Evolutionary conservation across 805 yeast genomes (phyloP), one percentile per base, ranked within the genome.

Genomic region (Candida loeiensis): DNA sequence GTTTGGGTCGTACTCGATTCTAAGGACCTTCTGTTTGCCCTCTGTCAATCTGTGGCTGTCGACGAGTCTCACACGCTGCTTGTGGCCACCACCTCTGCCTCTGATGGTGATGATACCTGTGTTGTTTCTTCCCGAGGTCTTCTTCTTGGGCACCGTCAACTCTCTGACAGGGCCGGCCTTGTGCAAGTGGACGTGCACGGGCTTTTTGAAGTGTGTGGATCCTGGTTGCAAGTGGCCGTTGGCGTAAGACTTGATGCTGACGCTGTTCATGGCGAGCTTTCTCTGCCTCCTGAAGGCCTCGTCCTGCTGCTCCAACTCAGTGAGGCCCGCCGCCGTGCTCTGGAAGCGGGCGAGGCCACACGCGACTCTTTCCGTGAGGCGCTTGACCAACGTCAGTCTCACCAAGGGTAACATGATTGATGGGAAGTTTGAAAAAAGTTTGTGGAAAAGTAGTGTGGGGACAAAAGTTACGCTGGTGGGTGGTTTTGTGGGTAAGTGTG

Each of bases 51-150:
- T 77, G 51, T 71, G 66, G 54, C 81, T 82, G 63, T 93, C 99
- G 16, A 93, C 74, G 24, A 86, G 61, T 54, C 99, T 78, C 28
- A 86, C 74, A 63, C 99, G 79, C 56, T 91, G 82, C 62, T 85
- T 86, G 61, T 85, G 93, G 25, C 98, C 98, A 54, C 99, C 99
- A 60, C 98, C 99, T 62, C 95, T 80, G 62, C 93, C 96, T 59
- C 99, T 79, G 34, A 87, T 84, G 4, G 96, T 88, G 54, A 93
- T 87, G 50, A 77, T 76, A 50, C 99, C 99, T 3, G 84, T 71
- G 63, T 84, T 73, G 62, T 91, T 90, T 69, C 99, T 82, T 48
- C 99, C 99, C 39, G 95, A 84, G 35, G 80, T 79, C 41, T 78
- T 76, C 55, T 80, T 77, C 55, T 77, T 78, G 13, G 89, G 77